Evolutionary conservation across 176 grass and related monocot genomes (phyloP).

Genomic region (Neostapfia colusana): DNA sequence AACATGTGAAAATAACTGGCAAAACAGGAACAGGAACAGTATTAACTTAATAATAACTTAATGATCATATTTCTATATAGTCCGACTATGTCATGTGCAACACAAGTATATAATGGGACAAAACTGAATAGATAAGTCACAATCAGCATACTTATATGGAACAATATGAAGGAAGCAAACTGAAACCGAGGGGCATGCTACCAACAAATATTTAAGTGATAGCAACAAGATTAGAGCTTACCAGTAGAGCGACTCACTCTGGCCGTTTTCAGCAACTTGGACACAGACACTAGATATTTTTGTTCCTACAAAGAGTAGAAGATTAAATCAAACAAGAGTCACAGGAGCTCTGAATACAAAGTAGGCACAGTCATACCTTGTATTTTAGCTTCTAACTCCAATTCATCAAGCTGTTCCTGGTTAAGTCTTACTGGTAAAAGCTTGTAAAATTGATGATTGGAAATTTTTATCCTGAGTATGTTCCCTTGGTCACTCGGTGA

Average conservation of each 20-base stretch:
- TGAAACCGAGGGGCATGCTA: constrained; percentile 5
- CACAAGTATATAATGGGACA: neutral
- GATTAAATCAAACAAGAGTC: constrained; percentile 27
- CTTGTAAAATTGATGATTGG: constrained; percentile 71
- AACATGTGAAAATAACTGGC: constrained; percentile 6
- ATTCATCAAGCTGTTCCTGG: constrained; percentile 83
- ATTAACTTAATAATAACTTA: neutral
- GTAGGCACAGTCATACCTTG: constrained; percentile 62
- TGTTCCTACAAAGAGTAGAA: constrained; percentile 51
- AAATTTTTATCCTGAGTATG: constrained; percentile 64
- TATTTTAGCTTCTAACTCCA: constrained; percentile 85
- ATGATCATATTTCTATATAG: neutral
- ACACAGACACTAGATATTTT: constrained; percentile 67
- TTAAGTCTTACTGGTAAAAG: constrained; percentile 77
- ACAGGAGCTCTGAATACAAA: neutral
- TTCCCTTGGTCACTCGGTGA: constrained; percentile 41
- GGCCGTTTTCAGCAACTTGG: constrained; percentile 70
- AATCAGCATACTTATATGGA: neutral
- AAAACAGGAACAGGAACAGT: neutral
- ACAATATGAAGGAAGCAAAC: neutral
- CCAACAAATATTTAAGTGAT: constrained; percentile 28
- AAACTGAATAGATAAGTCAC: neutral
- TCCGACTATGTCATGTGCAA: neutral
- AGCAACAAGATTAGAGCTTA: constrained; percentile 44
- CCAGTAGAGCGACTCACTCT: constrained; percentile 64